These are phyloP conservation scores for Talaromyces adpressus DNA, from an alignment of 495 filamentous ascomycete genomes.

Conservation along the genomic window DNA sequence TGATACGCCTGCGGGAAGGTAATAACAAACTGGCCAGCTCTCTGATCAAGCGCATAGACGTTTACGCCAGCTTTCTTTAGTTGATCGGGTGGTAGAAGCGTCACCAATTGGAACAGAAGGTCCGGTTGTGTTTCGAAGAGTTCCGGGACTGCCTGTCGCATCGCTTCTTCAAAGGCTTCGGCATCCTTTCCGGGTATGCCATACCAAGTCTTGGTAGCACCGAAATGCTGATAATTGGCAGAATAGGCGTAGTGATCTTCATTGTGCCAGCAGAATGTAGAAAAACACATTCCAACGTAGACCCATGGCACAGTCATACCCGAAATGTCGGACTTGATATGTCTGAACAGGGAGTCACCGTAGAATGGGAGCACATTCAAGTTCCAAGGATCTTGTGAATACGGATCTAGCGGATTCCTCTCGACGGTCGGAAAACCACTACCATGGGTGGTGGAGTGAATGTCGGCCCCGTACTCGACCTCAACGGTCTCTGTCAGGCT, in stretches of 20 bases:
- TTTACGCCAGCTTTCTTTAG: slow-evolving; percentile 90
- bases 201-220: slow-evolving; percentile 98
- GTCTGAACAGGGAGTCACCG: slow-evolving; percentile 85
- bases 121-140: slow-evolving; percentile 97
- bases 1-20: slow-evolving; percentile 92
- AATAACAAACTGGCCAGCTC: slow-evolving; percentile 92
- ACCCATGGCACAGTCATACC: slow-evolving; percentile 99
- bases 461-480: slow-evolving; percentile 97
- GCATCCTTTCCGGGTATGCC: slow-evolving; percentile 93
- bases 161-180: slow-evolving; percentile 88
- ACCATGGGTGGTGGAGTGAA: slow-evolving; percentile 96
- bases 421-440: slow-evolving; percentile 97
- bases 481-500: slow-evolving; percentile 92
- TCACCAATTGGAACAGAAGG: slow-evolving; percentile 93
- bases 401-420: slow-evolving; percentile 76
- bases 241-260: slow-evolving; percentile 98
- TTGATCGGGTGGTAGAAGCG: slow-evolving; percentile 86
- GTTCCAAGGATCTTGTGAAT: slow-evolving; percentile 91
- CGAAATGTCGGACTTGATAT: slow-evolving; percentile 98
- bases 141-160: slow-evolving; percentile 91
- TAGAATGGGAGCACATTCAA: slow-evolving; percentile 89
- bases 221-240: slow-evolving; percentile 98
- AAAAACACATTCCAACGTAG: slow-evolving; percentile 99
- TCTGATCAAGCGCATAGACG: slow-evolving; percentile 88
- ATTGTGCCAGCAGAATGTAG: slow-evolving; percentile 99